Conservation (phyloP, 108 stramenopile species). For the Chaetoceros tenuissimus region DNA sequence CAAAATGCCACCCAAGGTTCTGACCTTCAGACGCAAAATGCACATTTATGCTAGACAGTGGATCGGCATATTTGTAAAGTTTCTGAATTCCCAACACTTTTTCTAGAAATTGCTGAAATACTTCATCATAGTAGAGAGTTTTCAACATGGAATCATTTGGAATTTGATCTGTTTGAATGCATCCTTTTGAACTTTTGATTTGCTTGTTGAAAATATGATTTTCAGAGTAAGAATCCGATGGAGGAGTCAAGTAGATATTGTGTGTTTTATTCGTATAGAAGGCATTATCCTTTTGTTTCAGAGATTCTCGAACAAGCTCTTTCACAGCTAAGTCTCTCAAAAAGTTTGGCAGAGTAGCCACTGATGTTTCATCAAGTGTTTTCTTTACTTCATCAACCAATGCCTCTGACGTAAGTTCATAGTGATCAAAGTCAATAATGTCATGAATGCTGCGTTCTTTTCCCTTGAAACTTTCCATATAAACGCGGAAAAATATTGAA, state of each 20-base stretch:
- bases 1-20: background rate
- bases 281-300: background rate
- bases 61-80: background rate
- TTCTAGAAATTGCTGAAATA: background rate
- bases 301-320: background rate
- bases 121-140: background rate
- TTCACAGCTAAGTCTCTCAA: background rate
- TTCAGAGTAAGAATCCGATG: background rate
- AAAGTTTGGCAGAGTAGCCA: conserved; percentile 1
- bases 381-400: too few species aligned
- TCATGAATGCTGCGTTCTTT: too few species aligned
- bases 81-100: background rate
- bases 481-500: too few species aligned
- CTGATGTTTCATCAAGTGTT: too few species aligned
- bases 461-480: too few species aligned
- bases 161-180: background rate
- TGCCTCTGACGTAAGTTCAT: too few species aligned
- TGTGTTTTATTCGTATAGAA: background rate
- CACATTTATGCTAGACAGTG: background rate
- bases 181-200: background rate
- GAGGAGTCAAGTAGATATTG: background rate
- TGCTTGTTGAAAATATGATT: background rate
- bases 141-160: background rate
- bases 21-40: background rate
- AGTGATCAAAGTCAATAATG: too few species aligned